Percentiles rank a stretch among this genome's conserved stretches.
These are phyloP conservation scores for Dujonia santamariae DNA, from an alignment of 1,139 yeast species.

Conservation along the genomic window DNA sequence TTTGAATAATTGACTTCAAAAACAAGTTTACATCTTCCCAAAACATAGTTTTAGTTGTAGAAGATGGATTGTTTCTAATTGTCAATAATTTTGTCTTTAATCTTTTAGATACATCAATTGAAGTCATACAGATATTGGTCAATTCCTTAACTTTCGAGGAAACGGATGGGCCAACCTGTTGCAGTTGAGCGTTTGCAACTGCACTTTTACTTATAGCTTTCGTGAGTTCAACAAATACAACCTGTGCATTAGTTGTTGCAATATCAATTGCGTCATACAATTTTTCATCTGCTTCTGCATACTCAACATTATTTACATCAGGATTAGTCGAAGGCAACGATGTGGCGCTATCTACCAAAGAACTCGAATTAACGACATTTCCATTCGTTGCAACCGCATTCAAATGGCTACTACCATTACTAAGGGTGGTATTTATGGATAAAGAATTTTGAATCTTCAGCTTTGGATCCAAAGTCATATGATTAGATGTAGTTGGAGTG, in stretches of 20 bases:
- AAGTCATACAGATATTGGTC: slow-evolving; percentile 71
- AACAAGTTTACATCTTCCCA: slow-evolving; percentile 89
- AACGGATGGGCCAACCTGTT: slow-evolving; percentile 35
- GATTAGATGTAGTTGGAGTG: background rate
- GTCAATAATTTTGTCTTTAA: slow-evolving; percentile 56
- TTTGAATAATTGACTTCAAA: slow-evolving; percentile 77
- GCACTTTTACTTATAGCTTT: slow-evolving; percentile 76
- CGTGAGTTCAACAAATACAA: slow-evolving; percentile 75
- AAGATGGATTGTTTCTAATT: slow-evolving; percentile 48
- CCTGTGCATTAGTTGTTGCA: slow-evolving; percentile 76
- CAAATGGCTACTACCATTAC: background rate
- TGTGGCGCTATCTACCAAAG: background rate
- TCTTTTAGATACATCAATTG: slow-evolving; percentile 76
- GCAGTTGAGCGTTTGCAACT: slow-evolving; percentile 37
- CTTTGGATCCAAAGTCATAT: background rate
- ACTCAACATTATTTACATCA: background rate
- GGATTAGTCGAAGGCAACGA: background rate
- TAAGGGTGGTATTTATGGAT: background rate
- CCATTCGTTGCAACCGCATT: background rate
- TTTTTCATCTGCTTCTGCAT: slow-evolving; percentile 50
- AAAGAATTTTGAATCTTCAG: background rate
- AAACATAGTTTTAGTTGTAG: slow-evolving; percentile 59
- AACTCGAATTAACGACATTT: background rate
- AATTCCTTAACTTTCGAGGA: slow-evolving; percentile 73
- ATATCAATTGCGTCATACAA: slow-evolving; percentile 69